Evolutionary conservation across 148 eudicot species (phyloP), one percentile per base, ranked within the genome.

Genomic region (Nepenthes mirabilis): DNA sequence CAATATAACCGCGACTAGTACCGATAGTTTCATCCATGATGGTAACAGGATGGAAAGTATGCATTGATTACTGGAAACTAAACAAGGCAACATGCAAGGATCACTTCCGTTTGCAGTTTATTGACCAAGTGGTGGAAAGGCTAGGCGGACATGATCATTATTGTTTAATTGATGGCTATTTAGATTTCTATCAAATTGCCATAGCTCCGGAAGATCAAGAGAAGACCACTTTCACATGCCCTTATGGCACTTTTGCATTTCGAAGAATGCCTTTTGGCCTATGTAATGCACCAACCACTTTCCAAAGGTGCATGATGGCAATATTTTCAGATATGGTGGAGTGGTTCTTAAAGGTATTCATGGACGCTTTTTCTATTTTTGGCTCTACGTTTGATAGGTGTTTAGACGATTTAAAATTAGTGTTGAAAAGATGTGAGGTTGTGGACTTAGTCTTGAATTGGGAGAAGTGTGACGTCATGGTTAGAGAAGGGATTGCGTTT

Each of bases 391-490:
- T 34, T 3, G 6, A 11, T 34, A 2, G n/a, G 14, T 23, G 33
- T 55, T 6, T 6, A 32, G 6, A 57, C 1, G 12, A 43, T 37
- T 57, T 6, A 5, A 3, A 13, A 11, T 34, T 23, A 23, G 43
- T 35, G 4, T 14, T 57, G 43, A 34, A 57, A 7, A 10, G 14
- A 14, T 57, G 60, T 57, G 13, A 34, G 43, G 12, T 34, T 6
- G 11, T 11, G 8, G 35, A 57, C n/a, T 32, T 57, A 12, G 45
- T 57, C 32, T 6, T 57, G 23, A 57, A 34, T 37, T 57, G n/a
- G 60, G 58, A 55, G 34, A 57, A 56, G 60, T 57, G 45, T 13
- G 43, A 57, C n/a, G 4, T 35, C 36, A 56, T 57, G 43, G 60
- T 36, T 4, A 4, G n/a, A 9, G 43, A 57, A n/a, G 60, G n/a